A percentile compares a stretch with the other conserved stretches of the same genome.
Conservation (phyloP, 106 monocot species). For the Platanthera guangdongensis region DNA sequence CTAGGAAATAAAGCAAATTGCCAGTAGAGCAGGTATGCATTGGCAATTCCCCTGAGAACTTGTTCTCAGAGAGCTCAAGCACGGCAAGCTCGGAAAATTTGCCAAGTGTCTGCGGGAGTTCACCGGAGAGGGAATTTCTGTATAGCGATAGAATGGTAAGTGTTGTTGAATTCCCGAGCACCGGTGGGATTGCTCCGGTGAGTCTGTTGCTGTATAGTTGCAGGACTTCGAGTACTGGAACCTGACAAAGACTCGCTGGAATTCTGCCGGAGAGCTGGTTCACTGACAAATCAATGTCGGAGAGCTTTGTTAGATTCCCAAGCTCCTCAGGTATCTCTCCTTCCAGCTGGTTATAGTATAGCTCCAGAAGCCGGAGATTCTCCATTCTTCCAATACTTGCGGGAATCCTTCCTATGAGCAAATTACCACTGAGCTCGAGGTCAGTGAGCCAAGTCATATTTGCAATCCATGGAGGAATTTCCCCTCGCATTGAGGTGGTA, state of each 20-base stretch:
- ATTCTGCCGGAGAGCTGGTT: constrained; percentile 65
- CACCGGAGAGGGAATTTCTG: constrained; percentile 60
- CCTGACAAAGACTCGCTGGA: constrained; percentile 40
- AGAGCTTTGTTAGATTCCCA: constrained; percentile 60
- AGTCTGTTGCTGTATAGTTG: constrained; percentile 77
- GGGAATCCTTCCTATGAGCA: constrained; percentile 63
- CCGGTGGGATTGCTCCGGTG: constrained; percentile 55
- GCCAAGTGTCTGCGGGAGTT: constrained; percentile 54
- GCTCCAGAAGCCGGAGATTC: constrained; percentile 58
- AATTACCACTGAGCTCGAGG: constrained; percentile 76
- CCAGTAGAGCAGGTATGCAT: constrained; percentile 42
- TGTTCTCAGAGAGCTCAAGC: constrained; percentile 82
- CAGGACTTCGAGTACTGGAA: constrained; percentile 51
- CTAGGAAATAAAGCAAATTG: constrained; percentile 55
- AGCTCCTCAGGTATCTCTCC: constrained; percentile 70
- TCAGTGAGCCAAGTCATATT: constrained; percentile 88
- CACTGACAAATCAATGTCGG: constrained; percentile 77
- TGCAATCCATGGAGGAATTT: constrained; percentile 73
- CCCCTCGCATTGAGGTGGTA: constrained; percentile 57
- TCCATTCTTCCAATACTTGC: constrained; percentile 50
- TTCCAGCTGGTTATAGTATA: constrained; percentile 71
- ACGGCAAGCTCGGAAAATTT: constrained; percentile 48
- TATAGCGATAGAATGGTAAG: constrained; percentile 64
- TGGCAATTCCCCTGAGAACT: constrained; percentile 56
- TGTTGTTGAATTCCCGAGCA: constrained; percentile 66